These are phyloP conservation scores for Aspergillus unguis DNA, from an alignment of 2,329 filamentous ascomycete species.

Conservation along the genomic window DNA sequence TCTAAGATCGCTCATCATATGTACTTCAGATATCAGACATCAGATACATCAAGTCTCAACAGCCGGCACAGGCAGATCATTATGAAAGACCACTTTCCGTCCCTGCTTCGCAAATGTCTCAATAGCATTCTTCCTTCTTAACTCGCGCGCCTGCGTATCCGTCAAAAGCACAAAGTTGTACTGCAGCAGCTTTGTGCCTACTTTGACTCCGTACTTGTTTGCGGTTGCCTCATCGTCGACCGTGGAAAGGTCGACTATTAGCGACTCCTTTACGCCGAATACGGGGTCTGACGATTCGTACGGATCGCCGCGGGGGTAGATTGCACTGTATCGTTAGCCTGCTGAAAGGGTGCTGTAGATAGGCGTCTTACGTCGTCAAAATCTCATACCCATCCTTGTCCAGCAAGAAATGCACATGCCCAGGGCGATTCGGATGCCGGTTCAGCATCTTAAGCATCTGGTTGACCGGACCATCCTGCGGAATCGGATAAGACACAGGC, in stretches of 20 bases:
- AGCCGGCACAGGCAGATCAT: conserved; percentile 13
- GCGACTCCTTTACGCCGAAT: conserved; percentile 31
- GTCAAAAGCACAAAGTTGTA: conserved; percentile 26
- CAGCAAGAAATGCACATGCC: conserved; percentile 24
- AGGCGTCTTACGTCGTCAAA: conserved; percentile 21
- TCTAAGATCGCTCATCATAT: neutral
- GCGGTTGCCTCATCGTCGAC: conserved; percentile 23
- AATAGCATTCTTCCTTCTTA: conserved; percentile 14
- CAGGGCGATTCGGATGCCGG: conserved; percentile 8
- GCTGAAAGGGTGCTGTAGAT: no score
- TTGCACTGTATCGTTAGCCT: conserved; percentile 17
- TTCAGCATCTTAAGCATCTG: conserved; percentile 4
- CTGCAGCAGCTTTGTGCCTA: conserved; percentile 21
- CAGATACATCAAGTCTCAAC: neutral
- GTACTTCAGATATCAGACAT: neutral
- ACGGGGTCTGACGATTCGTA: conserved; percentile 30
- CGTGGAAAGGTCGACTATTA: conserved; percentile 26
- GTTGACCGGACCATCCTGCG: conserved; percentile 19
- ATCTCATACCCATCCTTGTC: conserved; percentile 20
- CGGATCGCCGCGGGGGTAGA: conserved; percentile 28
- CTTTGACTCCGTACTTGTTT: conserved; percentile 23
- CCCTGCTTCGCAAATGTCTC: conserved; percentile 16
- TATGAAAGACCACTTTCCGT: conserved; percentile 14
- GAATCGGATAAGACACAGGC: conserved; percentile 28
- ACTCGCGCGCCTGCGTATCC: conserved; percentile 9